These are phyloP conservation scores for Fomitiporia mediterranea DNA, from an alignment of 1,284 basidiomycete genomes.

Conservation along the genomic window DNA sequence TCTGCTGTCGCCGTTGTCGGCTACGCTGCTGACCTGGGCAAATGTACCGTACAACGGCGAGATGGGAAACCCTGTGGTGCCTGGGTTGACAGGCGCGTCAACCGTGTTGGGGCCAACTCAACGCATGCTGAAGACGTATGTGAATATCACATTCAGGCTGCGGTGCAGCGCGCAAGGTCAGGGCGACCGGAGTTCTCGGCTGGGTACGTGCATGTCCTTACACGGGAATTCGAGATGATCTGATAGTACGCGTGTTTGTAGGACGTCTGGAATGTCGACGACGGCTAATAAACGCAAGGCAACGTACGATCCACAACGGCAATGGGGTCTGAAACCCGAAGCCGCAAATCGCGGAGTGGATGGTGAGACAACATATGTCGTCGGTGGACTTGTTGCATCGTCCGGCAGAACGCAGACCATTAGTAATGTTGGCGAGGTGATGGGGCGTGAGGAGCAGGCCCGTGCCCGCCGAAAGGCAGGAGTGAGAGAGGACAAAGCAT, in stretches of 20 bases:
- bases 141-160: conserved; percentile 83
- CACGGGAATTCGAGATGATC: conserved; percentile 3
- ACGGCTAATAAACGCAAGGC: conserved; percentile 44
- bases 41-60: conserved; percentile 70
- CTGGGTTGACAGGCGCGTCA: conserved; percentile 85
- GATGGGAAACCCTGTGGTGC: conserved; percentile 79
- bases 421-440: conserved; percentile 54
- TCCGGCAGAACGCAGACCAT: conserved; percentile 43
- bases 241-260: conserved; percentile 28
- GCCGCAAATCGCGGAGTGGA: conserved; percentile 31
- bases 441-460: conserved; percentile 72
- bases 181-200: conserved; percentile 79
- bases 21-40: conserved; percentile 78
- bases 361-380: conserved; percentile 66
- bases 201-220: conserved; percentile 46
- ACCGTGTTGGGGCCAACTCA: conserved; percentile 25
- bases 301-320: conserved; percentile 58
- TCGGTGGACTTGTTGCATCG: conserved; percentile 60
- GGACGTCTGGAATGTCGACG: conserved; percentile 65
- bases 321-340: conserved; percentile 70
- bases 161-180: conserved; percentile 69
- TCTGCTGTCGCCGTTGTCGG: conserved; percentile 83
- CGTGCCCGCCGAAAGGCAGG: conserved; percentile 61
- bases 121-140: conserved; percentile 55
- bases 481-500: conserved; percentile 35